phyloP scores from a whole-genome alignment of 345 rosid genomes.

The Populus alba region DNA sequence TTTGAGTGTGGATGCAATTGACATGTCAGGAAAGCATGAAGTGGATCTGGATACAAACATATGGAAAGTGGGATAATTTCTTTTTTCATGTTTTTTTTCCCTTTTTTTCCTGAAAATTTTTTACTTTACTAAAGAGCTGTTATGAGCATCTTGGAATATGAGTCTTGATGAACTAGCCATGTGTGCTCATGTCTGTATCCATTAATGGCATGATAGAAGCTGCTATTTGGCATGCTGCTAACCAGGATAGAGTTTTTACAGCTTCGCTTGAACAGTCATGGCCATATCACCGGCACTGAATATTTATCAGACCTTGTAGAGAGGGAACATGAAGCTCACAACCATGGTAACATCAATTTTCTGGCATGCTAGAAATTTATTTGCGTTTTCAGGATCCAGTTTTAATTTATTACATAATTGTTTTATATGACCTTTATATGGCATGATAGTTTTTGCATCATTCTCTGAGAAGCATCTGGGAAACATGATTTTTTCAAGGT shows the following conservation, averaged over 20 bases:
- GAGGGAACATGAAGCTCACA: constrained; percentile 63
- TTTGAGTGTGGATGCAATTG: constrained; percentile 93
- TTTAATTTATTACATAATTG: not conserved
- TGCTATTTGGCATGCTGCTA: constrained; percentile 8
- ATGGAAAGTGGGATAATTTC: constrained; percentile 69
- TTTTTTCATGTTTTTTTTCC: not conserved
- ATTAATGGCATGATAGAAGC: not conserved
- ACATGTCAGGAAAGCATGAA: constrained; percentile 99
- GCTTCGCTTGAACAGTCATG: constrained; percentile 83
- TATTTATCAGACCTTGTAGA: constrained; percentile 92
- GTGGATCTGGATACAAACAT: constrained; percentile 97
- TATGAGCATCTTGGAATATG: not conserved
- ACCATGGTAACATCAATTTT: constrained; percentile 60
- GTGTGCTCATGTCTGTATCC: not conserved
- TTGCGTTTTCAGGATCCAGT: not conserved
- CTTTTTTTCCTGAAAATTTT: not conserved
- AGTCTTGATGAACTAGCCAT: not conserved
- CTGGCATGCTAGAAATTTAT: not conserved
- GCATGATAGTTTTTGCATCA: not conserved
- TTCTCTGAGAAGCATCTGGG: not conserved
- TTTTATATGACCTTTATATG: not conserved
- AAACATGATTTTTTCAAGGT: not conserved
- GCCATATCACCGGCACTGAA: constrained; percentile 91
- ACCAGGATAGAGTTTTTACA: constrained; percentile 47
- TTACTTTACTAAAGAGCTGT: not conserved